phyloP scores from a whole-genome alignment of 2,329 filamentous ascomycete species.

The Monosporascus cannonballus region DNA sequence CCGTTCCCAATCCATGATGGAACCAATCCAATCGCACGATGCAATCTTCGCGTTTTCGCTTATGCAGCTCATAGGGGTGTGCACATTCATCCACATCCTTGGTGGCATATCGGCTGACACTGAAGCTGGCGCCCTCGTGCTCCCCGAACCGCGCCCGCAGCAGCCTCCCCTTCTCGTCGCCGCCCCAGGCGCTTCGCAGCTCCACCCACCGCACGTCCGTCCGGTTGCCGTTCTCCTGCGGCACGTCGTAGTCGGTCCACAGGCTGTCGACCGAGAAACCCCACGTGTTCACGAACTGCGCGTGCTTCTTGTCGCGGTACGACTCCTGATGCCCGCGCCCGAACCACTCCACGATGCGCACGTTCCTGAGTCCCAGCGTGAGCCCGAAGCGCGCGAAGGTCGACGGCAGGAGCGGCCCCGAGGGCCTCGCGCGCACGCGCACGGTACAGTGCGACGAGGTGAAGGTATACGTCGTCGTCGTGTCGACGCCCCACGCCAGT shows the following conservation, averaged over 20 bases:
- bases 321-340: constrained; percentile 61
- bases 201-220: constrained; percentile 58
- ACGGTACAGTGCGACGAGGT: constrained; percentile 41
- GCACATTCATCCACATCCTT: constrained; percentile 44
- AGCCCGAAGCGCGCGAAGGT: constrained; percentile 60
- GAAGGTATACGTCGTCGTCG: constrained; percentile 50
- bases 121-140: constrained; percentile 48
- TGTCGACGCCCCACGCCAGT: constrained; percentile 53
- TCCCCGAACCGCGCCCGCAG: constrained; percentile 40
- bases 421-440: constrained; percentile 40
- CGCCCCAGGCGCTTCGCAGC: constrained; percentile 29
- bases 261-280: constrained; percentile 41
- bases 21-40: constrained; percentile 53
- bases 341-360: constrained; percentile 51
- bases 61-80: constrained; percentile 56
- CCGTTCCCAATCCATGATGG: constrained; percentile 58
- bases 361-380: constrained; percentile 35
- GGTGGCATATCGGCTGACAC: constrained; percentile 48
- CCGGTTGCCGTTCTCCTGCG: constrained; percentile 61
- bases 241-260: constrained; percentile 58
- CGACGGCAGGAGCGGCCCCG: constrained; percentile 42
- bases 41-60: constrained; percentile 41
- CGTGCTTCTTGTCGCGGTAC: constrained; percentile 60
- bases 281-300: constrained; percentile 53
- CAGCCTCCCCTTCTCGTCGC: constrained; percentile 24